Evolutionary conservation across 805 yeast genomes (phyloP), one percentile per base, ranked within the genome.

Genomic region (Candida caryicola): DNA sequence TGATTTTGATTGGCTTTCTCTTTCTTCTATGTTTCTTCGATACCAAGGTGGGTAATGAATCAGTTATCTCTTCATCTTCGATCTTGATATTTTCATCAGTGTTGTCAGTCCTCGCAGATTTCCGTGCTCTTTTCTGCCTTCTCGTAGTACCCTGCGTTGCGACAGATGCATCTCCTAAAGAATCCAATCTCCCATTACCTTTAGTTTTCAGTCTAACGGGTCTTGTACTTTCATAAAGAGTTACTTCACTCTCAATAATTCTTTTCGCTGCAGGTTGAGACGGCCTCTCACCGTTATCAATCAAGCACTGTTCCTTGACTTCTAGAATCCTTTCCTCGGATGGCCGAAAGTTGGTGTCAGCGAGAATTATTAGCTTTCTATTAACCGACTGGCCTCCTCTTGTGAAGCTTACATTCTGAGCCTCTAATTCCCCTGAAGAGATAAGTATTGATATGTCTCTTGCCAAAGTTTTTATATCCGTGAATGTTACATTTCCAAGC

Each of bases 381-480:
- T 60, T 60, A 2, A 55, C 48, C 4, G 34, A 44, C 31, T 54
- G 57, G 5, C 64, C 71, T 4, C 58, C 50, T 33, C 54, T 45
- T 5, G 43, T 38, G n/a, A 65, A 45, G 7, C 47, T 29, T 18
- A 65, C 43, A 37, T 52, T 49, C 34, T 50, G 49, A 26, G 49
- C 45, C 39, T 59, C 59, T 29, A 63, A 17, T 14, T 52, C 50
- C 5, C 50, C 37, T 14, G 47, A 32, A 17, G 49, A 35, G 8
- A 60, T 57, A 16, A 69, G 47, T 12, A 49, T 39, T 1, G 58
- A 54, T 4, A 69, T 60, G 37, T 69, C 74, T 25, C 74, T 47
- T 3, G 62, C 62, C 13, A 69, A 45, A 1, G 74, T 69, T 38
- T 68, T 69, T 26, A 47, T 51, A 43, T 69, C 74, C 2, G 71